phyloP scores from a whole-genome alignment of 441 rosid genomes.

The Syzygium syzygioides region DNA sequence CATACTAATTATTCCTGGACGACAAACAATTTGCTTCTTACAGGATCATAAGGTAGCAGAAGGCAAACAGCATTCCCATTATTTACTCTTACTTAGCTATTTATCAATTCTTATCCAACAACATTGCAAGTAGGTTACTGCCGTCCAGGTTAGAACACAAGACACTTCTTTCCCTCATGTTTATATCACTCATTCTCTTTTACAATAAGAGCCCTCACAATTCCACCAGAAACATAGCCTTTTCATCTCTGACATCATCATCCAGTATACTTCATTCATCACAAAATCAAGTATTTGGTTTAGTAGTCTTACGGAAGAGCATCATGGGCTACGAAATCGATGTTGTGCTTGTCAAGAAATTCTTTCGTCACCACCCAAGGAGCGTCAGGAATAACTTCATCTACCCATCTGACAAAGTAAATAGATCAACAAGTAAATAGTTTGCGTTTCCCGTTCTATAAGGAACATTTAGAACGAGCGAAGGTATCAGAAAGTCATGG shows the following conservation, averaged over 20 bases:
- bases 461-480: neutral
- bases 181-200: neutral
- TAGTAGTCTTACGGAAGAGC: conserved; percentile 65
- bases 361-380: conserved; percentile 81
- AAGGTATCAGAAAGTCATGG: neutral
- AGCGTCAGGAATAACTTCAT: conserved; percentile 89
- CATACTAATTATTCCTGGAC: neutral
- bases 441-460: neutral
- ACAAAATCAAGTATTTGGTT: neutral
- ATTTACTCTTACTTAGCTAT: neutral
- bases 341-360: conserved; percentile 73
- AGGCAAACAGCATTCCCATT: neutral
- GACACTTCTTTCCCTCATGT: neutral
- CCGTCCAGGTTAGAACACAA: neutral
- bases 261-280: neutral
- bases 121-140: neutral
- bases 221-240: neutral
- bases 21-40: neutral
- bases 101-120: neutral
- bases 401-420: conserved; percentile 62
- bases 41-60: neutral
- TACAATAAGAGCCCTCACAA: neutral
- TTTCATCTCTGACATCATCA: neutral
- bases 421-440: neutral
- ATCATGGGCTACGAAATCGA: conserved; percentile 87